phyloP scores from a whole-genome alignment of 2,329 filamentous ascomycete genomes.

The Graphium sp. region DNA sequence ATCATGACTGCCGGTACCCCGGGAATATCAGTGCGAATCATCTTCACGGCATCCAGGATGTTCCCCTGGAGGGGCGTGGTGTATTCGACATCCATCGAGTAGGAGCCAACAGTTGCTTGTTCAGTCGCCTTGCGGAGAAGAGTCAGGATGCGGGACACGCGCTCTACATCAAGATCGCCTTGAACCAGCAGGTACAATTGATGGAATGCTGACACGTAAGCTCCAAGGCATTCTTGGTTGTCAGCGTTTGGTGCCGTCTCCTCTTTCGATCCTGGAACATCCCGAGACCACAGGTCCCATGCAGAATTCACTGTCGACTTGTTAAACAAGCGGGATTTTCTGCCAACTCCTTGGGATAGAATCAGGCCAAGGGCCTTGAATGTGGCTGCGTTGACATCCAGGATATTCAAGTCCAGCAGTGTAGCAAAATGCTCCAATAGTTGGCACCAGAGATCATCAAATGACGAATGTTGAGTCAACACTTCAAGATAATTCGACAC shows the following conservation, averaged over 20 bases:
- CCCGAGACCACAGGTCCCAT: conserved; percentile 55
- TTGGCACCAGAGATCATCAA: conserved; percentile 59
- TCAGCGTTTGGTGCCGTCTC: conserved; percentile 23
- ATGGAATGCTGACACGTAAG: conserved; percentile 63
- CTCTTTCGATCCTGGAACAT: conserved; percentile 34
- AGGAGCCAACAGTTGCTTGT: conserved; percentile 48
- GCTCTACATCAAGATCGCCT: conserved; percentile 40
- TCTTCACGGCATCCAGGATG: conserved; percentile 49
- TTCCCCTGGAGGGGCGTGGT: conserved; percentile 56
- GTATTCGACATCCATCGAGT: conserved; percentile 56
- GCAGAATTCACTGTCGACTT: conserved; percentile 39
- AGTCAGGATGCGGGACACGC: conserved; percentile 49
- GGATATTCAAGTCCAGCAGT: conserved; percentile 42
- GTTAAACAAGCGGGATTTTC: conserved; percentile 24
- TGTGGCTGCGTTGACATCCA: conserved; percentile 56
- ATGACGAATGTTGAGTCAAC: conserved; percentile 47
- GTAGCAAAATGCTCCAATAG: conserved; percentile 52
- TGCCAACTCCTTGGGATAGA: conserved; percentile 30
- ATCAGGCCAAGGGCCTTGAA: conserved; percentile 52
- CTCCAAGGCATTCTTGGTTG: conserved; percentile 69
- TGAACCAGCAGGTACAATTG: conserved; percentile 67
- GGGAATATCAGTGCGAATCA: conserved; percentile 47
- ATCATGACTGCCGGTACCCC: conserved; percentile 54
- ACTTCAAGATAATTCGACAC: conserved; percentile 62
- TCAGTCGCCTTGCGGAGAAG: conserved; percentile 58